Evolutionary conservation across 225 moss, liverwort and hornwort genomes (phyloP).

Genomic region (Pseudoscleropodium purum): DNA sequence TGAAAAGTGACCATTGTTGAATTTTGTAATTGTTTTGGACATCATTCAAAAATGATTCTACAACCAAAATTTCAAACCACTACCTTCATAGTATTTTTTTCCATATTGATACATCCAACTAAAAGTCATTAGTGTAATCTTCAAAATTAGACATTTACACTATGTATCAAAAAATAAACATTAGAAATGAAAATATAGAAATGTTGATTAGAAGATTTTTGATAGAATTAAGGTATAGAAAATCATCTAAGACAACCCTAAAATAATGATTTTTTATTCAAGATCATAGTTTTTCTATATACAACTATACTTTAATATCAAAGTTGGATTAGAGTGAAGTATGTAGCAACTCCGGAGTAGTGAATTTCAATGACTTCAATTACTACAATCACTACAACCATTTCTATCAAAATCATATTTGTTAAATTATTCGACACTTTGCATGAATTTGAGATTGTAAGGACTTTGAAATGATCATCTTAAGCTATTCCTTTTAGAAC

Average conservation of each 20-base stretch:
- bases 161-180: neutral
- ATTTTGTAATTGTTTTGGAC: neutral
- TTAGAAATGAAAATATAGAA: neutral
- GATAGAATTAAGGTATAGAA: neutral
- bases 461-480: neutral
- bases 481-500: neutral
- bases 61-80: neutral
- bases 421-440: neutral
- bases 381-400: neutral
- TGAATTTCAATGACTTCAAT: neutral
- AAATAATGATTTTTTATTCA: neutral
- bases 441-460: neutral
- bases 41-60: neutral
- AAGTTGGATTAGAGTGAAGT: neutral
- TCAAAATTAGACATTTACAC: neutral
- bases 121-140: neutral
- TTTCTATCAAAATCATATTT: neutral
- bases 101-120: neutral
- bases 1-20: neutral
- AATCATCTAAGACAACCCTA: neutral
- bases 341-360: neutral
- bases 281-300: neutral
- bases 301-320: neutral
- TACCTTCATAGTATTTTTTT: neutral
- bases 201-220: neutral